A percentile compares a stretch with the other conserved stretches of the same genome.
Conservation (phyloP, 2,329 filamentous ascomycete species). For the Drechslerella stenobrocha region DNA sequence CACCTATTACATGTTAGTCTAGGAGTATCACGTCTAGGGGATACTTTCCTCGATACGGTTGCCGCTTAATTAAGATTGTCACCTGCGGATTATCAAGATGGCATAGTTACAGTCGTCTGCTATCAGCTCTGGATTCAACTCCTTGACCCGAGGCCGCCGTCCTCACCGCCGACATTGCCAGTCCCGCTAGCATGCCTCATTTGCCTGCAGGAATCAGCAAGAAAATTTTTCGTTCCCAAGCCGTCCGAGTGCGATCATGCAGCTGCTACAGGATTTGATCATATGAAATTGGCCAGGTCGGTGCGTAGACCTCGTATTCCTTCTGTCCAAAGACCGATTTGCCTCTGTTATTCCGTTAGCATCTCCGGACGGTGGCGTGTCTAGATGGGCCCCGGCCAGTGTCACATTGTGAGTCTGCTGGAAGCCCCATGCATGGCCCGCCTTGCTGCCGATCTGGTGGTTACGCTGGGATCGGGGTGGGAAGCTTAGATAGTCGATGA, state of each 20-base stretch:
- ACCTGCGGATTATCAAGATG: slow-evolving; percentile 30
- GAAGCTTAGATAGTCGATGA: slow-evolving; percentile 1
- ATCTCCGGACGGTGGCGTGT: slow-evolving; percentile 9
- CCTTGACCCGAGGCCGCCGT: slow-evolving; percentile 6
- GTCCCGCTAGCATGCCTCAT: slow-evolving; percentile 10
- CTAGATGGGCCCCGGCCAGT: slow-evolving; percentile 1
- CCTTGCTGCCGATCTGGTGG: slow-evolving; percentile 12
- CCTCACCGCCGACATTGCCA: slow-evolving; percentile 10
- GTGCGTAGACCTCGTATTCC: slow-evolving; percentile 3
- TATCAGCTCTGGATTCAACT: slow-evolving; percentile 12
- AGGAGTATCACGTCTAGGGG: background rate
- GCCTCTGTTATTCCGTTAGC: slow-evolving; percentile 3
- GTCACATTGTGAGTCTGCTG: slow-evolving; percentile 1
- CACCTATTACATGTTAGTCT: slow-evolving; percentile 15
- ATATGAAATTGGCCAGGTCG: slow-evolving; percentile 11
- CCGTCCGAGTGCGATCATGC: slow-evolving; percentile 7
- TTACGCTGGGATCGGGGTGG: slow-evolving; percentile 17
- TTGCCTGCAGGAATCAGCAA: slow-evolving; percentile 7
- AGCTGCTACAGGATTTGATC: slow-evolving; percentile 5
- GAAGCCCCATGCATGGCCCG: background rate
- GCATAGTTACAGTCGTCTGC: slow-evolving; percentile 11
- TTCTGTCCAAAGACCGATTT: slow-evolving; percentile 7
- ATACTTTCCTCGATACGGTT: slow-evolving; percentile 42
- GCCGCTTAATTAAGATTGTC: slow-evolving; percentile 28
- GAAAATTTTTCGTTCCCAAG: slow-evolving; percentile 7